Evolutionary conservation across 495 filamentous ascomycete species (phyloP), one percentile per base, ranked within the genome.

Genomic region (Neurospora cerealis): DNA sequence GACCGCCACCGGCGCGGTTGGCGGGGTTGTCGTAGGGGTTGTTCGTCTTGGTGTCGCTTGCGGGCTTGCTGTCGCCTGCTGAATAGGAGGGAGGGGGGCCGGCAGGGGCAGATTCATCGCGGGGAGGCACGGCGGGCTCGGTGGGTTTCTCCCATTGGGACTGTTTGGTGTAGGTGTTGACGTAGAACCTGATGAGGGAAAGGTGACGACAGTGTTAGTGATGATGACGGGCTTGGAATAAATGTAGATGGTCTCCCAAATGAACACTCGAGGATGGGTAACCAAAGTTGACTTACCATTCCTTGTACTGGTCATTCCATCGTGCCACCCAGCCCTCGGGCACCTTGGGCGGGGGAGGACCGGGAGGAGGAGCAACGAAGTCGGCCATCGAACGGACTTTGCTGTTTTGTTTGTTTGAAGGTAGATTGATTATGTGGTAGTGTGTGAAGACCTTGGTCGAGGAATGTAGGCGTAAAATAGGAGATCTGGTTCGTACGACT

Each of bases 281-380:
- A 36, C 28, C 8, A 15, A 4, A 24, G 46, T 15, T 6, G 5
- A 74, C 88, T 75, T 80, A 94, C 93, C 91, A 93, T 91, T 93
- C 89, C 39, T 89, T 87, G 82, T 93, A 94, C 73, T 90, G 87
- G 0, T 89, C 87, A 76, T 93, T 91, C 81, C 87, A 97, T 62
- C 92, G 88, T 10, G 90, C 91, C 78, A 92, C 91, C 93, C 94
- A 98, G 73, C 95, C 95, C 78, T 92, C 91, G 0, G 95, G 96
- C 2, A 97, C 91, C 74, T 89, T 89, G 32, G 94, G 95, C 10
- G 96, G 94, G 42, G 94, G 94, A 70, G 95, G 95, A 7, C 93
- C 93, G 1, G 88, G 78, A 24, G 93, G 93, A 73, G 93, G 88
- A 42, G 84, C 82, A 78, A 60, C 24, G 48, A 91, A 93, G 76